These are phyloP conservation scores for Solanum piurae DNA, from an alignment of 257 asterid species.

Conservation along the genomic window DNA sequence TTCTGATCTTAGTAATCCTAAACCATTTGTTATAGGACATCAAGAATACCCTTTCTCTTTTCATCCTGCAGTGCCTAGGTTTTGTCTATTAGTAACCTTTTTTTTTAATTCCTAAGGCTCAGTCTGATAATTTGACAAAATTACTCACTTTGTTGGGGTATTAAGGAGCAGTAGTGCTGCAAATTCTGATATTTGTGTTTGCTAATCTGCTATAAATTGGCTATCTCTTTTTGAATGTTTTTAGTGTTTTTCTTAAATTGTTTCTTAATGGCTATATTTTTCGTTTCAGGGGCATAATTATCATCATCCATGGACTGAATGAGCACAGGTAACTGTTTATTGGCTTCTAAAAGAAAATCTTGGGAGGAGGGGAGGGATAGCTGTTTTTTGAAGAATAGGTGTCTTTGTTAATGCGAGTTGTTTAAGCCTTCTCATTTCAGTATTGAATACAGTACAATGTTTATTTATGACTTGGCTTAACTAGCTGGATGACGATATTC, in stretches of 20 bases:
- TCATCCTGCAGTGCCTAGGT: background rate
- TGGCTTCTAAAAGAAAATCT: background rate
- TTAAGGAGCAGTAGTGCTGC: constrained; percentile 12
- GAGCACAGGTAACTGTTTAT: constrained; percentile 66
- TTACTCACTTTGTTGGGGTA: background rate
- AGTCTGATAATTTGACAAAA: background rate
- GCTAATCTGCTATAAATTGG: background rate
- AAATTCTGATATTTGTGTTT: constrained; percentile 4
- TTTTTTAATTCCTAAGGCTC: background rate
- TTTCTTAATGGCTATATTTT: background rate
- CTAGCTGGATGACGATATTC: background rate
- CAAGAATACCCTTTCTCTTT: background rate
- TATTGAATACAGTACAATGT: background rate
- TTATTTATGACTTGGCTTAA: background rate
- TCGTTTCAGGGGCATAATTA: constrained; percentile 75
- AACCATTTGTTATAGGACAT: background rate
- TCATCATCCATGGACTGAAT: constrained; percentile 91
- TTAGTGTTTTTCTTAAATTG: background rate
- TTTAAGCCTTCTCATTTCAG: background rate
- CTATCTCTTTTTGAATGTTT: background rate
- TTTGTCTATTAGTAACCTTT: background rate
- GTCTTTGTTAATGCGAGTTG: background rate
- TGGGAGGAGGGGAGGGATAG: background rate
- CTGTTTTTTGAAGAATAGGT: background rate
- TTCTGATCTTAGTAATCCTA: background rate